These are phyloP conservation scores for Ceratocystis diversiconidia DNA, from an alignment of 2,329 filamentous ascomycete genomes.

Conservation along the genomic window DNA sequence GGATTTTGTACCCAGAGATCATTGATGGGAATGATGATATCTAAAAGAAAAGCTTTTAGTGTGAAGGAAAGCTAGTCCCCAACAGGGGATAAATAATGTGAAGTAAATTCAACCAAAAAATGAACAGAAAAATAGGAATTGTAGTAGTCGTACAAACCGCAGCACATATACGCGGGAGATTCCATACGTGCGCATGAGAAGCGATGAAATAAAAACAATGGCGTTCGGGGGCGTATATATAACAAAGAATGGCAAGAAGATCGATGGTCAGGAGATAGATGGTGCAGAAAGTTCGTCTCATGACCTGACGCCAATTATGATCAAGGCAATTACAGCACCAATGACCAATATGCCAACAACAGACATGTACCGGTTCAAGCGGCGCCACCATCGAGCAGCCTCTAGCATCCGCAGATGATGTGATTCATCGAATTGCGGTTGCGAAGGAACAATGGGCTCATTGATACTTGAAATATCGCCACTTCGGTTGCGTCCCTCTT, in stretches of 20 bases:
- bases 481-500: constrained; percentile 27
- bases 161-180: neutral
- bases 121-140: constrained; percentile 15
- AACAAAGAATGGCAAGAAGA: constrained; percentile 15
- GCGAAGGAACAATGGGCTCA: constrained; percentile 8
- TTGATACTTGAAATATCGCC: constrained; percentile 7
- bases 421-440: constrained; percentile 9
- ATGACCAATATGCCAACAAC: constrained; percentile 41
- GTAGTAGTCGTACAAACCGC: constrained; percentile 9
- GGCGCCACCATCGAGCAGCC: constrained; percentile 46
- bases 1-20: neutral
- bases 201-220: constrained; percentile 14
- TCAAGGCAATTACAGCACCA: constrained; percentile 37
- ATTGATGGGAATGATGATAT: constrained; percentile 2
- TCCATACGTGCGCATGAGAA: constrained; percentile 7
- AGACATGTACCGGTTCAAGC: constrained; percentile 44
- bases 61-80: neutral
- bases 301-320: constrained; percentile 35
- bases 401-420: constrained; percentile 23
- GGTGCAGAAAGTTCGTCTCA: neutral
- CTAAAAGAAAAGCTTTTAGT: constrained; percentile 2
- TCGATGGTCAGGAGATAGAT: neutral
- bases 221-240: neutral
- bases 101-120: constrained; percentile 16
- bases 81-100: neutral